Percentiles rank a stretch among this genome's conserved stretches.
Conservation (phyloP, 495 filamentous ascomycete genomes). For the Hyaloscypha variabilis region DNA sequence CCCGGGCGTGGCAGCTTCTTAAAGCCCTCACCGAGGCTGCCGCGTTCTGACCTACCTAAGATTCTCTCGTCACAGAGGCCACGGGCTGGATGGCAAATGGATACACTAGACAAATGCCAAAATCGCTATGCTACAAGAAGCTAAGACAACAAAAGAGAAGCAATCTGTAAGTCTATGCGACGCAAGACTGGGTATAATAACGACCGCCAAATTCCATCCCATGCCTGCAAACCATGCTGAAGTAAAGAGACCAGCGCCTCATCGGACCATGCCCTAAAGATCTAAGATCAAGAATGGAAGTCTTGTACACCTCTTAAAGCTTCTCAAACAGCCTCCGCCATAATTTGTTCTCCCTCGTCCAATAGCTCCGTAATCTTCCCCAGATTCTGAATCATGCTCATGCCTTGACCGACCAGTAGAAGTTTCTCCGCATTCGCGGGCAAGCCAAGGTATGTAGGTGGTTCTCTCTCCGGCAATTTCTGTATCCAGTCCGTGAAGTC, state of each 20-base stretch:
- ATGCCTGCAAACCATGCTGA: conserved; percentile 21
- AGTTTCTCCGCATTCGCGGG: conserved; percentile 97
- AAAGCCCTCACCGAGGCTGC: background rate
- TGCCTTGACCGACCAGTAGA: conserved; percentile 85
- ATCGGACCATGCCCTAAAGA: conserved; percentile 20
- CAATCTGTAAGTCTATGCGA: conserved; percentile 20
- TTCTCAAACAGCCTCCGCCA: conserved; percentile 61
- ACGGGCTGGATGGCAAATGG: background rate
- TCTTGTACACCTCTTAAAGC: conserved; percentile 22
- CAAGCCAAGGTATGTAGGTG: conserved; percentile 93
- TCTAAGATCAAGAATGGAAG: conserved; percentile 6
- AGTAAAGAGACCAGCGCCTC: conserved; percentile 19
- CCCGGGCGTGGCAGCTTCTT: background rate
- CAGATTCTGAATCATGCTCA: conserved; percentile 82
- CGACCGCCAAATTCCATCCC: conserved; percentile 15
- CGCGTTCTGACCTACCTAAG: too few relatives aligned
- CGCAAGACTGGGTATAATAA: conserved; percentile 26
- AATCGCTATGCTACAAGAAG: conserved; percentile 21
- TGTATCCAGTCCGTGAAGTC: conserved; percentile 95
- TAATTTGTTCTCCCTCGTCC: conserved; percentile 92
- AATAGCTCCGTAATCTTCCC: conserved; percentile 80
- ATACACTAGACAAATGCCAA: background rate
- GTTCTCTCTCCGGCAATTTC: conserved; percentile 88
- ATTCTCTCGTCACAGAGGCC: too few relatives aligned
- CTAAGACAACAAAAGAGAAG: conserved; percentile 11